These are phyloP conservation scores for Ganoderma lucidum DNA, from an alignment of 1,284 basidiomycete genomes.

Conservation along the genomic window DNA sequence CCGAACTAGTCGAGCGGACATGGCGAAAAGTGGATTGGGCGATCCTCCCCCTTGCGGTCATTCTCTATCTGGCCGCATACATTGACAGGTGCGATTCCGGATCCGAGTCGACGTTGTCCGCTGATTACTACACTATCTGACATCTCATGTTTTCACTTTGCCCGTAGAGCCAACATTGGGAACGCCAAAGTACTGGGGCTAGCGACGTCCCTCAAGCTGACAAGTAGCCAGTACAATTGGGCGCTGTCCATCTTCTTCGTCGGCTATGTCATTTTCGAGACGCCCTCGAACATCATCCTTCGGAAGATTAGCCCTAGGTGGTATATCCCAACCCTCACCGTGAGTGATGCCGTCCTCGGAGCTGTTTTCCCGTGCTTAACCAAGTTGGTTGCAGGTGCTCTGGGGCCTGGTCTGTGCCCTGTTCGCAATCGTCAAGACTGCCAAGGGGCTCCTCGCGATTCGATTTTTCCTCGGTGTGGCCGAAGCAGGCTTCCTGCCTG, in stretches of 20 bases:
- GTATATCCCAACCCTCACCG: constrained; percentile 50
- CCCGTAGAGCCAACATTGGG: constrained; percentile 48
- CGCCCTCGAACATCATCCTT: constrained; percentile 53
- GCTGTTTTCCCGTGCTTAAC: not conserved
- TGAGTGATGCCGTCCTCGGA: constrained; percentile 21
- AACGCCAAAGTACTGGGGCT: constrained; percentile 49
- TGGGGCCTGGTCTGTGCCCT: constrained; percentile 38
- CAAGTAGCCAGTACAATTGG: constrained; percentile 60
- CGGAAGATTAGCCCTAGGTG: constrained; percentile 50
- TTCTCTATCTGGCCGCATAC: constrained; percentile 42
- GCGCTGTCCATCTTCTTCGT: constrained; percentile 71
- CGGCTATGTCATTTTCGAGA: constrained; percentile 74
- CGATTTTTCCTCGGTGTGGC: constrained; percentile 68
- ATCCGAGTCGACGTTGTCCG: not conserved
- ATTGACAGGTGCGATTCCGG: constrained; percentile 38
- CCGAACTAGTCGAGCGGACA: constrained; percentile 36
- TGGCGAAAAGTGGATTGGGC: constrained; percentile 43
- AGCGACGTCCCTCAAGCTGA: constrained; percentile 34
- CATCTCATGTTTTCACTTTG: not conserved
- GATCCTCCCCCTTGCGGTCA: constrained; percentile 39
- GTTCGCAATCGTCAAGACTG: constrained; percentile 58
- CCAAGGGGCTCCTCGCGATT: constrained; percentile 61
- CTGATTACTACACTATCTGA: not conserved
- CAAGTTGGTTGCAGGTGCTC: constrained; percentile 23
- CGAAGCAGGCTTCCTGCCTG: constrained; percentile 61